phyloP scores from a whole-genome alignment of 139 green algal species.

The Trebouxia sp. region DNA sequence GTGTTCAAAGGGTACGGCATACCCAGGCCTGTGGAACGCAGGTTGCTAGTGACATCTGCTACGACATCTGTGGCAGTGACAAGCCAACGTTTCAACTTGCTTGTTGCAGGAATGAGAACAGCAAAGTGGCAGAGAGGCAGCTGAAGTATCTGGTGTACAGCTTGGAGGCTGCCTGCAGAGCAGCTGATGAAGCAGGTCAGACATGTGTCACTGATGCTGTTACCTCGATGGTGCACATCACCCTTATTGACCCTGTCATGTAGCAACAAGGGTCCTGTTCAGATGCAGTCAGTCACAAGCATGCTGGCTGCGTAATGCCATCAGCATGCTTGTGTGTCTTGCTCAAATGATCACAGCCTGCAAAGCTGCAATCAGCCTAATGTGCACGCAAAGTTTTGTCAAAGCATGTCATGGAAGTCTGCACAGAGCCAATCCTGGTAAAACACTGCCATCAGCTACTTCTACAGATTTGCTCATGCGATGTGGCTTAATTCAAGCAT shows the following conservation, averaged over 20 bases:
- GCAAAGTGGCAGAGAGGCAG: conserved; percentile 48
- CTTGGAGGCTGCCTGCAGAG: conserved; percentile 65
- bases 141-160: conserved; percentile 82
- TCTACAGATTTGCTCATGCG: too few species aligned
- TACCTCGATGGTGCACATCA: background rate
- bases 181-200: conserved; percentile 57
- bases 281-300: too few species aligned
- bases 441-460: too few species aligned
- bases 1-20: background rate
- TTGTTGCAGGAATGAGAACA: conserved; percentile 62
- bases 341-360: too few species aligned
- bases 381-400: too few species aligned
- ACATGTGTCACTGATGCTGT: background rate
- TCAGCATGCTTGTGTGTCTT: too few species aligned
- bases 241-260: background rate
- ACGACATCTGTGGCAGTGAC: background rate
- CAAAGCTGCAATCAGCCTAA: too few species aligned
- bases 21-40: background rate
- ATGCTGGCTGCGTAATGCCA: too few species aligned
- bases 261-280: background rate
- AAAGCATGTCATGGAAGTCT: too few species aligned
- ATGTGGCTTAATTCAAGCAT: too few species aligned
- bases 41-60: background rate
- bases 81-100: background rate
- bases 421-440: too few species aligned